phyloP scores from a whole-genome alignment of 1,284 basidiomycete species.

The Inonotus obliquus region DNA sequence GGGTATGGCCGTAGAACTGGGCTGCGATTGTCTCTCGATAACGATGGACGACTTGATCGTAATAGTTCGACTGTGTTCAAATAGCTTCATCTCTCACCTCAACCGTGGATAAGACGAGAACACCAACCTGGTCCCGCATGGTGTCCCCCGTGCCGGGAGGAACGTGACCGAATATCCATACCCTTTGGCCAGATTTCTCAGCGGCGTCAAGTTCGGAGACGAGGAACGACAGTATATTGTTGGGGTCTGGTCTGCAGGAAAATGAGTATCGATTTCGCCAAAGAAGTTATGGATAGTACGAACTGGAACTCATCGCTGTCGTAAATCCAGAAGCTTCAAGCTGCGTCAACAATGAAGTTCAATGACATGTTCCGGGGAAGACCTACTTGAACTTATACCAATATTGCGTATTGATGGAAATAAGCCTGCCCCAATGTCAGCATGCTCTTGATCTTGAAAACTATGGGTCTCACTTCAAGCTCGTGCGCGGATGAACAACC shows the following conservation, averaged over 20 bases:
- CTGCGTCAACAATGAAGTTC: not conserved
- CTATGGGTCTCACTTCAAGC: slow-evolving; percentile 32
- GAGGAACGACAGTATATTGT: slow-evolving; percentile 38
- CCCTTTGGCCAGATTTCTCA: slow-evolving; percentile 48
- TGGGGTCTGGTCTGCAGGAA: slow-evolving; percentile 34
- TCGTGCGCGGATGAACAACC: slow-evolving; percentile 37
- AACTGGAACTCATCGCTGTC: slow-evolving; percentile 42
- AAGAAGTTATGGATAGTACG: slow-evolving; percentile 15
- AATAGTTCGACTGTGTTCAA: slow-evolving; percentile 44
- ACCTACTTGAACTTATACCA: slow-evolving; percentile 51
- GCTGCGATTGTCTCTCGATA: slow-evolving; percentile 54
- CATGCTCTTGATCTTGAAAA: not conserved
- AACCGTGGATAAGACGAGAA: slow-evolving; percentile 17
- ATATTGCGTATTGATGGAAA: slow-evolving; percentile 53
- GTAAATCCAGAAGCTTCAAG: slow-evolving; percentile 45
- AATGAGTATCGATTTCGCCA: not conserved
- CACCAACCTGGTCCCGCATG: slow-evolving; percentile 37
- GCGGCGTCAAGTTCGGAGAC: slow-evolving; percentile 49
- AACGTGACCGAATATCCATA: slow-evolving; percentile 51
- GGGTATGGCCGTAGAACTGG: slow-evolving; percentile 46
- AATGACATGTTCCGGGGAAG: not conserved
- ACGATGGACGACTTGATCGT: slow-evolving; percentile 51
- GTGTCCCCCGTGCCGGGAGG: slow-evolving; percentile 44
- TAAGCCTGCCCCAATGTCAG: slow-evolving; percentile 33
- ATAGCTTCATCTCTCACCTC: slow-evolving; percentile 17